Percentiles rank a stretch among this genome's conserved stretches.
phyloP scores from a whole-genome alignment of 2,329 filamentous ascomycete species.

The Cytospora paraplurivora region DNA sequence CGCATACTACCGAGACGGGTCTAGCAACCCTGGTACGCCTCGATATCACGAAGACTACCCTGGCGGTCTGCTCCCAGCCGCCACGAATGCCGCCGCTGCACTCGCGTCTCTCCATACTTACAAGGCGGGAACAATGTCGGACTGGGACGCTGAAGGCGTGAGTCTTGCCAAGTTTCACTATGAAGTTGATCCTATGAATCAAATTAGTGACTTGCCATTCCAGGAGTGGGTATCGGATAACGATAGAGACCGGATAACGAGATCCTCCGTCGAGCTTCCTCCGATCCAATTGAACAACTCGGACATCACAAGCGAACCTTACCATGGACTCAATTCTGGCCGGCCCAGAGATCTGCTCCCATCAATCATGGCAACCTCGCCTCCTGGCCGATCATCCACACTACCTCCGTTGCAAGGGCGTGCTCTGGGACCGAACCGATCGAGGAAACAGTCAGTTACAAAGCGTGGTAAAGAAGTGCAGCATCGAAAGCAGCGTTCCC shows the following conservation, averaged over 20 bases:
- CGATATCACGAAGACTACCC: slow-evolving; percentile 70
- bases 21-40: slow-evolving; percentile 68
- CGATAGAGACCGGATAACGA: slow-evolving; percentile 64
- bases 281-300: slow-evolving; percentile 61
- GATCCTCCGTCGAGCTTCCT: slow-evolving; percentile 72
- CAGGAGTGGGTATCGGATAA: slow-evolving; percentile 74
- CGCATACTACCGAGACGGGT: slow-evolving; percentile 67
- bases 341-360: slow-evolving; percentile 76
- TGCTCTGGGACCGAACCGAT: slow-evolving; percentile 67
- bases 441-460: slow-evolving; percentile 83
- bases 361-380: slow-evolving; percentile 79
- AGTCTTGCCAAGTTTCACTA: slow-evolving; percentile 38
- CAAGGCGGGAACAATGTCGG: slow-evolving; percentile 63
- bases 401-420: slow-evolving; percentile 78
- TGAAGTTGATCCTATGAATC: slow-evolving; percentile 11
- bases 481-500: slow-evolving; percentile 79
- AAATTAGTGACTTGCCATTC: slow-evolving; percentile 22
- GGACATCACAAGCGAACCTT: slow-evolving; percentile 74
- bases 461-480: slow-evolving; percentile 75
- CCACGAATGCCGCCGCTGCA: slow-evolving; percentile 79
- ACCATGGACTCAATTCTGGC: slow-evolving; percentile 61
- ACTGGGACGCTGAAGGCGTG: slow-evolving; percentile 79
- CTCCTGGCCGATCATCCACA: slow-evolving; percentile 83
- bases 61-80: slow-evolving; percentile 63
- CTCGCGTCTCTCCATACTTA: slow-evolving; percentile 81